These are phyloP conservation scores for Thermomucor indicae-seudaticae DNA, from an alignment of 371 early-diverging fungal species.

Conservation along the genomic window DNA sequence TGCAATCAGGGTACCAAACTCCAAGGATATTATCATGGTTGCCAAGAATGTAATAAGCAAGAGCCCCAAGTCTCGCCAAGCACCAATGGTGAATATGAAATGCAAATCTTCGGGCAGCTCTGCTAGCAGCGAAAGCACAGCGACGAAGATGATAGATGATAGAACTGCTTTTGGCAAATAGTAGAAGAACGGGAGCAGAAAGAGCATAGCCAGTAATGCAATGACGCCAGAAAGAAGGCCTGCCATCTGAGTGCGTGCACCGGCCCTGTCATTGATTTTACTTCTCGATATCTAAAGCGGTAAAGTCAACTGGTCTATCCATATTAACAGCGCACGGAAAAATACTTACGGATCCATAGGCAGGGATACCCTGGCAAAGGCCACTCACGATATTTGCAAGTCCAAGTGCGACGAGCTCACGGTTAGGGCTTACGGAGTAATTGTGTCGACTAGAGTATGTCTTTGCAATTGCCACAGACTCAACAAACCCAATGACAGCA, in stretches of 20 bases:
- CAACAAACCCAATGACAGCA: conserved; percentile 92
- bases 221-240: conserved; percentile 73
- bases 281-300: conserved; percentile 66
- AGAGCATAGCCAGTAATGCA: conserved; percentile 70
- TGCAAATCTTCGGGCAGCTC: conserved; percentile 75
- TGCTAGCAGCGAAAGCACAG: conserved; percentile 80
- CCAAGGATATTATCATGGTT: conserved; percentile 82
- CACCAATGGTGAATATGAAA: conserved; percentile 79
- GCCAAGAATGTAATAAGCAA: conserved; percentile 76
- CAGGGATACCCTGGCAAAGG: conserved; percentile 81
- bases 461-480: conserved; percentile 87
- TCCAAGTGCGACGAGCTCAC: conserved; percentile 90
- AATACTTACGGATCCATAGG: conserved; percentile 75
- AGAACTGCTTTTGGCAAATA: conserved; percentile 86
- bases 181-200: conserved; percentile 76
- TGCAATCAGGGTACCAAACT: conserved; percentile 87
- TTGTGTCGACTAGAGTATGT: conserved; percentile 84
- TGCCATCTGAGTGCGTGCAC: conserved; percentile 83
- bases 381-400: conserved; percentile 78
- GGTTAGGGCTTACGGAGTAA: conserved; percentile 86
- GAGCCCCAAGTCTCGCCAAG: conserved; percentile 83
- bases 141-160: conserved; percentile 82
- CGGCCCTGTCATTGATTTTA: conserved; percentile 86
- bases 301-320: not conserved
- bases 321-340: too few relatives aligned